Percentiles rank a stretch among this genome's conserved stretches.
These are phyloP conservation scores for Dinochytrium kinnereticum DNA, from an alignment of 371 early-diverging fungal species.

Conservation along the genomic window DNA sequence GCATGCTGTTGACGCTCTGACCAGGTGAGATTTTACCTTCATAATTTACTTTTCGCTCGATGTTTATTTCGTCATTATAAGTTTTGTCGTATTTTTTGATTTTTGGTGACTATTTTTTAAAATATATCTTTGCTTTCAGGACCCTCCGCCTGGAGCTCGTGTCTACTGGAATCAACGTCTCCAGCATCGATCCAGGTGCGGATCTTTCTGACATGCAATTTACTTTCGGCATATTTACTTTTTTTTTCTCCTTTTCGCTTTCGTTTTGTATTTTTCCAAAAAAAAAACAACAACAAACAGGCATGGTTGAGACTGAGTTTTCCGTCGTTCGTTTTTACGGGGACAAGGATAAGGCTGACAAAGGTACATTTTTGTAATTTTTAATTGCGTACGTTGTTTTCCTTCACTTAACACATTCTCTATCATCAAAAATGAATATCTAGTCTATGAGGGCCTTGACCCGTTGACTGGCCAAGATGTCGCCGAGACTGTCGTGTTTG, in stretches of 20 bases:
- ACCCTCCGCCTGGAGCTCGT: constrained; percentile 83
- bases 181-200: constrained; percentile 40
- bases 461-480: constrained; percentile 76
- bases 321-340: constrained; percentile 83
- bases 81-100: not conserved
- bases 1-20: constrained; percentile 86
- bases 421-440: not conserved
- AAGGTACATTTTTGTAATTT: constrained; percentile 1
- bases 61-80: not conserved
- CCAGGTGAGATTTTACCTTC: too few relatives aligned
- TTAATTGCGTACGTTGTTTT: constrained; percentile 35
- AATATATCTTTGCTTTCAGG: too few relatives aligned
- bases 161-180: constrained; percentile 68
- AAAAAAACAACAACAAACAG: too few relatives aligned
- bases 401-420: too few relatives aligned
- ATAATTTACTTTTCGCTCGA: too few relatives aligned
- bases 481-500: constrained; percentile 74
- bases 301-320: constrained; percentile 92
- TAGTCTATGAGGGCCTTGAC: constrained; percentile 78
- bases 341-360: constrained; percentile 57
- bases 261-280: not conserved
- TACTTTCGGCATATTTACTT: not conserved
- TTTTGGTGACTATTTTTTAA: not conserved
- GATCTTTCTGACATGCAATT: constrained; percentile 22
- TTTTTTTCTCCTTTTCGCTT: not conserved